Evolutionary conservation across 208 protist genomes (phyloP), one percentile per base, ranked within the genome.

Genomic region (Strigomonas culicis): DNA sequence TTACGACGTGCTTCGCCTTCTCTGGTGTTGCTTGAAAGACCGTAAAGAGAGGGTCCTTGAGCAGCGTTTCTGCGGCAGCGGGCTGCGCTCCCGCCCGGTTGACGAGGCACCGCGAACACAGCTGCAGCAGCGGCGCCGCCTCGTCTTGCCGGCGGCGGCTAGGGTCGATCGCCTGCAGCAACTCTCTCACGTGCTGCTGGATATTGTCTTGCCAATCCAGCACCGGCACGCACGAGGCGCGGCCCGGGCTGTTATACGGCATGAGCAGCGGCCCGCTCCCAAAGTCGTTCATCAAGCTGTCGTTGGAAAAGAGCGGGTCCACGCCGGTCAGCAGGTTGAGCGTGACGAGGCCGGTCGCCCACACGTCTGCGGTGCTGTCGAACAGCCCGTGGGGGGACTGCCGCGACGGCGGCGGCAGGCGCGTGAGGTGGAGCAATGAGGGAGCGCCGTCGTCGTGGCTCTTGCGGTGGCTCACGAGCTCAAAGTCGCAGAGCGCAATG

Each of bases 121-220:
- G 34, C 1, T 63, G 47, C 13, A 92, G 70, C 21, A 94, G 67
- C 0, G 55, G 59, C n/a, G 25, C 17, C 50, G 80, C 79, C 19
- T 71, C 39, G 70, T 60, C n/a, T 32, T 17, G 63, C 53, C 11
- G 1, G 41, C 46, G 22, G 4, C 50, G 53, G n/a, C 67, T 34
- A 2, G 71, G 58, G 30, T 90, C 77, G 17, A 76, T 60, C 6
- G 25, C 11, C 2, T 32, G 58, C 17, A 94, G 62, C 47, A 92
- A 57, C 0, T 24, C 25, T 31, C 72, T 41, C 27, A 92, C 82
- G 47, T 94, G 80, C 0, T 31, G 44, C 32, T 73, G 66, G 8
- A 94, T 88, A 69, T 94, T 94, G 4, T 44, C 53, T 21, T 86
- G 75, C 85, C 88, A 94, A 68, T 94, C 88, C 19, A 92, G 67